Conservation (phyloP, 2,329 filamentous ascomycete genomes). For the Microsporum audouinii region DNA sequence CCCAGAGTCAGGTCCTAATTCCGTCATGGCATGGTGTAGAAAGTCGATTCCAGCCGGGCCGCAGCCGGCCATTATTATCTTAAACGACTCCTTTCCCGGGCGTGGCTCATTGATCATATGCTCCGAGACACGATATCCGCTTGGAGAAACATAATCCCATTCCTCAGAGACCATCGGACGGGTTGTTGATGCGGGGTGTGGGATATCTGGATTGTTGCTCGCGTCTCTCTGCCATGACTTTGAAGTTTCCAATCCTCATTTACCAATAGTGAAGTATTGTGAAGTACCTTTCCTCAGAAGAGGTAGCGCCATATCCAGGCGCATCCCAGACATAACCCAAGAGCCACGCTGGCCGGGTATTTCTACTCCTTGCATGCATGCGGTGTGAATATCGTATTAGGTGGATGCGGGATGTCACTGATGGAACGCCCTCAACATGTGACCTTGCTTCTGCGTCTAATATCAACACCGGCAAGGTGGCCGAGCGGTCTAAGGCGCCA, state of each 20-base stretch:
- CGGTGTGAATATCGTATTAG: no score
- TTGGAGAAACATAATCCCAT: conserved; percentile 10
- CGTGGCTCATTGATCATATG: conserved; percentile 14
- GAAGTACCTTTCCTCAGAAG: neutral
- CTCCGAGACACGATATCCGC: conserved; percentile 11
- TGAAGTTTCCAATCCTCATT: neutral
- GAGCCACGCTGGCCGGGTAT: neutral
- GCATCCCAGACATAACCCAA: neutral
- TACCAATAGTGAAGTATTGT: neutral
- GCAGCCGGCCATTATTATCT: conserved; percentile 15
- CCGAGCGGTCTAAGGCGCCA: conserved; percentile 5
- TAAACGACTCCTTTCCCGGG: conserved; percentile 11
- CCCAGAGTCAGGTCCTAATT: conserved; percentile 12
- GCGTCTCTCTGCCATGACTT: neutral
- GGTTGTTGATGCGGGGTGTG: conserved; percentile 10
- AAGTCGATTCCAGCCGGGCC: conserved; percentile 17
- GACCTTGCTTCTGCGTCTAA: neutral
- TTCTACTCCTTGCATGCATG: neutral
- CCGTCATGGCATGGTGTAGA: conserved; percentile 12
- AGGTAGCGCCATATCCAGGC: neutral
- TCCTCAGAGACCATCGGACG: conserved; percentile 12
- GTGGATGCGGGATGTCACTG: no score
- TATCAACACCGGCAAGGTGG: conserved; percentile 1
- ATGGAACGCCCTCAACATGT: neutral
- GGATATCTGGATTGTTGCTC: conserved; percentile 13